Base-by-base conservation (phyloP, 2,329 filamentous ascomycete species). In the Ophiocordyceps robertsii region DNA sequence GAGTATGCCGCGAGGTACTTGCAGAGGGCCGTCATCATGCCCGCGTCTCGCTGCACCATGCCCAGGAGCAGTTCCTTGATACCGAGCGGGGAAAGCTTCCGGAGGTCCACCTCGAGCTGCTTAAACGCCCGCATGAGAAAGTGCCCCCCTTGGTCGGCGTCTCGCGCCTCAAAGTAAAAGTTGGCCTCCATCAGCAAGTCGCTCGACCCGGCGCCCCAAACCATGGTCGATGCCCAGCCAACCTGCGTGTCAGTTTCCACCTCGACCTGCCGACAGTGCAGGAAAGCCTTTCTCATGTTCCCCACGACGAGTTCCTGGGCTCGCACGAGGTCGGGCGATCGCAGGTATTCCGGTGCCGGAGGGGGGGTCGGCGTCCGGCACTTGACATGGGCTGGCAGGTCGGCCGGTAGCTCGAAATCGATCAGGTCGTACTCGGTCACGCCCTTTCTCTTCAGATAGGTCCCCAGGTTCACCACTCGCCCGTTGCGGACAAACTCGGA, bases 401-500 rank as follows among this genome's bases (percentile, higher is more conserved):
- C 60, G 41, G 62, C 60, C 13, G 64, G 58, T 35, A 62, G 52
- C 45, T 67, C 63, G 41, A 68, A 66, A 49, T 69, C 66, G 38
- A 69, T 59, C 48, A 73, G 60, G 44, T 72, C 69, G 49, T 70
- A 70, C 49, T 72, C 68, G 11, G 69, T 70, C 21, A 72, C 68
- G 29, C 69, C 69, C 48, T 73, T 73, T 41, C 69, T 60, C 52
- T 70, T 71, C 19, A 73, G 56, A 49, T 73, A 73, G 12, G 69
- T 71, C 38, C 68, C 67, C 41, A 73, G 55, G 43, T 71, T 70
- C 40, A 73, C 67, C 19, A 72, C 66, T 44, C 66, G 66, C 27
- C 69, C 69, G 50, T 73, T 72, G 38, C 69, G 67, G 35, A 70
- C 67, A 46, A 73, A 73, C 40, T 70, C 65, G 1, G 69, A 71